These are phyloP conservation scores for Candida mesenterica DNA, from an alignment of 1,139 yeast species.

Conservation along the genomic window DNA sequence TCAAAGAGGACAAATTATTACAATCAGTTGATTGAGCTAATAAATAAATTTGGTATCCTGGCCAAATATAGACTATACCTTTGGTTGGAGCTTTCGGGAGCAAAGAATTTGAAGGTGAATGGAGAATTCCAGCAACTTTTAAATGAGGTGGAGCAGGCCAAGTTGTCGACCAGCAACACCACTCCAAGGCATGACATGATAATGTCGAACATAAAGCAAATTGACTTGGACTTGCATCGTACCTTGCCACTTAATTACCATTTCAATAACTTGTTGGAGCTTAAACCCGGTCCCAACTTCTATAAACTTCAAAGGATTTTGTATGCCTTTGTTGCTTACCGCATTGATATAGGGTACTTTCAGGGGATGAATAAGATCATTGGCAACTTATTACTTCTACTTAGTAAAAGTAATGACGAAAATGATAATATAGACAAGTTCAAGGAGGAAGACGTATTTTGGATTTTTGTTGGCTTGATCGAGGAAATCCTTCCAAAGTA, in stretches of 20 bases:
- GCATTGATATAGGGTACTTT: conserved; percentile 54
- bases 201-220: conserved; percentile 46
- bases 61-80: conserved; percentile 45
- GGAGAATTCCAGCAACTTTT: conserved; percentile 46
- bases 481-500: conserved; percentile 54
- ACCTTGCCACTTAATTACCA: conserved; percentile 58
- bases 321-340: conserved; percentile 52
- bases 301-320: conserved; percentile 47
- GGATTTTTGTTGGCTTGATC: conserved; percentile 52
- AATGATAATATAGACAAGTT: conserved; percentile 18
- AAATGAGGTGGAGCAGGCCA: conserved; percentile 11
- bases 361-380: conserved; percentile 66
- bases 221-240: conserved; percentile 53
- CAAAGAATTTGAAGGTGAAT: conserved; percentile 44
- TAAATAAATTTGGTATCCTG: conserved; percentile 47
- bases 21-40: conserved; percentile 32
- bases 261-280: conserved; percentile 37
- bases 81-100: conserved; percentile 59
- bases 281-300: conserved; percentile 56
- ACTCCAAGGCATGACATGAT: conserved; percentile 13
- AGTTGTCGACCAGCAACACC: conserved; percentile 5
- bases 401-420: conserved; percentile 13
- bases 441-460: conserved; percentile 55
- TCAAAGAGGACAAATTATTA: conserved; percentile 12
- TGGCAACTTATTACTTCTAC: conserved; percentile 48